Evolutionary conservation across 148 eudicot species (phyloP).

Genomic region (Rhododendron simsii): DNA sequence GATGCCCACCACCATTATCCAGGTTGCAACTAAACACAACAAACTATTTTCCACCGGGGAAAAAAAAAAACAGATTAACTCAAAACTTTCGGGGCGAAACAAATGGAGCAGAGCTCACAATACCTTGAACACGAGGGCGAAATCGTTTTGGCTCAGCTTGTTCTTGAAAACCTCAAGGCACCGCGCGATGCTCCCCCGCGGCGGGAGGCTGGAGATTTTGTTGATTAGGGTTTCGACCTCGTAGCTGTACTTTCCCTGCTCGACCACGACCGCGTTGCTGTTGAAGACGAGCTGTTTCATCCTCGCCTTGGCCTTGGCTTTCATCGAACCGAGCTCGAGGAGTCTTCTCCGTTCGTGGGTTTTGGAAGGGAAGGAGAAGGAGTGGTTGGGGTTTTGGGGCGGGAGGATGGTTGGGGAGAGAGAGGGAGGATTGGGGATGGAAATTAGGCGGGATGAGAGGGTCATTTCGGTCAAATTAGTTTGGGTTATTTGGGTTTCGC

Average conservation of each 20-base stretch:
- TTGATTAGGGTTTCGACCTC: slow-evolving; percentile 79
- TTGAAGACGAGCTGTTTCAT: slow-evolving; percentile 62
- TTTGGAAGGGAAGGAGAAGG: slow-evolving; percentile 11
- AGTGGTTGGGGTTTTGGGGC: neutral
- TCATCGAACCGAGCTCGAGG: slow-evolving; percentile 14
- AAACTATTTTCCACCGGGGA: neutral
- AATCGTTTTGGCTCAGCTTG: slow-evolving; percentile 74
- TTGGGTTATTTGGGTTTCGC: slow-evolving; percentile 1
- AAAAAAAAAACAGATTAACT: neutral
- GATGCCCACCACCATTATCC: neutral
- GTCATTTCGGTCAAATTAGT: slow-evolving; percentile 20
- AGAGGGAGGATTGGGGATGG: slow-evolving; percentile 19
- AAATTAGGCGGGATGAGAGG: slow-evolving; percentile 18
- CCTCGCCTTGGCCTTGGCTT: slow-evolving; percentile 39
- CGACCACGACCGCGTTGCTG: slow-evolving; percentile 59
- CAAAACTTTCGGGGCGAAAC: neutral
- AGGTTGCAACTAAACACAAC: neutral
- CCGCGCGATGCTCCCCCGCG: slow-evolving; percentile 83
- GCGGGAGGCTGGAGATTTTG: slow-evolving; percentile 83
- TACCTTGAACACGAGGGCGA: slow-evolving; percentile 61
- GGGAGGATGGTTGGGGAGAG: slow-evolving; percentile 24
- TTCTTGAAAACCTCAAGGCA: slow-evolving; percentile 79
- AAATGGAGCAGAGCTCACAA: neutral
- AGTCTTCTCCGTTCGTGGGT: neutral
- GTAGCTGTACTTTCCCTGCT: slow-evolving; percentile 88